A percentile compares a stretch with the other conserved stretches of the same genome.
phyloP scores from a whole-genome alignment of 1,284 basidiomycete genomes.

The Filobasidium uniguttulatum region DNA sequence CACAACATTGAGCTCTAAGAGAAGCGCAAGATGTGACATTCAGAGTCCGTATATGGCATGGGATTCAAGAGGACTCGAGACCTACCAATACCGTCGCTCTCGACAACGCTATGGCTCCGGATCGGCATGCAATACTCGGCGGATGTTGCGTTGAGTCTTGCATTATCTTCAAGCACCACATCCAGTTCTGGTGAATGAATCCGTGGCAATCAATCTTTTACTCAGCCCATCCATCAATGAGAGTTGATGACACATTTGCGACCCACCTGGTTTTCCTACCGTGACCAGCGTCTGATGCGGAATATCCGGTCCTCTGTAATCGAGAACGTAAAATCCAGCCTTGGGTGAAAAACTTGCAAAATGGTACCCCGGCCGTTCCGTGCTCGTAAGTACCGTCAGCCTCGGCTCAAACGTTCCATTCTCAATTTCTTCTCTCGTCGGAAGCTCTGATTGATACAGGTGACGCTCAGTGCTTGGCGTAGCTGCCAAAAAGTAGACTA shows the following conservation, averaged over 20 bases:
- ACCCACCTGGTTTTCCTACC: constrained; percentile 47
- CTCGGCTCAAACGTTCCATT: constrained; percentile 20
- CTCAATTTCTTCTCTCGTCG: not conserved
- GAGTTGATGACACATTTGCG: not conserved
- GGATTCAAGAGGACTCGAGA: constrained; percentile 1
- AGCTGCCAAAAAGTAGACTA: constrained; percentile 79
- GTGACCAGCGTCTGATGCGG: constrained; percentile 75
- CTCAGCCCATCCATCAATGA: not conserved
- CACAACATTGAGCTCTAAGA: constrained; percentile 63
- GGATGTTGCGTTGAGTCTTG: constrained; percentile 53
- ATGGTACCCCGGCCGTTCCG: constrained; percentile 49
- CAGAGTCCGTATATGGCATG: constrained; percentile 10
- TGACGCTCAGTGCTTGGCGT: constrained; percentile 71
- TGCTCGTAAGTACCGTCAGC: constrained; percentile 51
- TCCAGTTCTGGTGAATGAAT: constrained; percentile 19
- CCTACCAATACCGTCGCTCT: constrained; percentile 64
- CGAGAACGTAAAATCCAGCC: constrained; percentile 69
- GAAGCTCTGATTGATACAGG: constrained; percentile 43
- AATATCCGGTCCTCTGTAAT: constrained; percentile 64
- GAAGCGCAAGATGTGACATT: too few species aligned
- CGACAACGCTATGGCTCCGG: constrained; percentile 54
- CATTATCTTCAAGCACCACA: constrained; percentile 55
- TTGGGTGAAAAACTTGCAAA: constrained; percentile 61
- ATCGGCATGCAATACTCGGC: constrained; percentile 59
- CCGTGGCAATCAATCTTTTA: too few species aligned